Base-by-base conservation (phyloP, 106 monocot species). In the Dendrobium officinale region DNA sequence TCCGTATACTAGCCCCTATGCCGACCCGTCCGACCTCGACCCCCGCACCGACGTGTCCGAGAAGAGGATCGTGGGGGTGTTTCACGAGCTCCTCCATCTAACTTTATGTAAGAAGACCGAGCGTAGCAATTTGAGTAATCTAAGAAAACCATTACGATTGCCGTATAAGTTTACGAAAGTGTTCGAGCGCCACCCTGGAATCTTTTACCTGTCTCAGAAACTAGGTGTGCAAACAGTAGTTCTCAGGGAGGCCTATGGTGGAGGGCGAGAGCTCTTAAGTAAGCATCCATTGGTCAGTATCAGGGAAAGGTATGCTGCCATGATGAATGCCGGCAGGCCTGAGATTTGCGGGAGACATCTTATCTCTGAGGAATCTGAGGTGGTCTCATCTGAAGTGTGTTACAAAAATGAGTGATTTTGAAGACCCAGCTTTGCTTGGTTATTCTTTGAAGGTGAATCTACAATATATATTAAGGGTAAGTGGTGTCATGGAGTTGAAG, bases 101-200 rank as follows among this genome's bases (percentile, higher is more conserved):
- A 92, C 83, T 6, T 15, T 96, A 6, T 89, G 78, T 68, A 96
- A 94, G 81, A 96, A 94, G 87, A 96, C 94, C 37, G 87, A 89
- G 80, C 81, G 94, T 67, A 79, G 29, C 42, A 93, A 94, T 74
- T 74, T 94, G 33, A 94, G 94, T 78, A 92, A 94, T 67, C 79
- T 96, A 78, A 77, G 96, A 64, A 79, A 80, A 77, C 78, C 84
- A 0, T 82, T 96, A 0, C 67, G 85, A 17, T 74, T 94, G 84
- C 96, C 96, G 1, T 86, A 87, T 77, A 96, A 92, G 90, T 96
- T 96, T 78, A 92, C 96, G 77, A 96, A 94, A 82, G 94, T 96
- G 45, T 96, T 96, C 29, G 92, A 87, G 67, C 83, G 96, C 58
- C 96, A 96, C 48, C 93, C 96, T 1, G 93, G 96, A n/a, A 87